Base-by-base conservation (phyloP, 139 green algal species). In the Dunaliella sp. region DNA sequence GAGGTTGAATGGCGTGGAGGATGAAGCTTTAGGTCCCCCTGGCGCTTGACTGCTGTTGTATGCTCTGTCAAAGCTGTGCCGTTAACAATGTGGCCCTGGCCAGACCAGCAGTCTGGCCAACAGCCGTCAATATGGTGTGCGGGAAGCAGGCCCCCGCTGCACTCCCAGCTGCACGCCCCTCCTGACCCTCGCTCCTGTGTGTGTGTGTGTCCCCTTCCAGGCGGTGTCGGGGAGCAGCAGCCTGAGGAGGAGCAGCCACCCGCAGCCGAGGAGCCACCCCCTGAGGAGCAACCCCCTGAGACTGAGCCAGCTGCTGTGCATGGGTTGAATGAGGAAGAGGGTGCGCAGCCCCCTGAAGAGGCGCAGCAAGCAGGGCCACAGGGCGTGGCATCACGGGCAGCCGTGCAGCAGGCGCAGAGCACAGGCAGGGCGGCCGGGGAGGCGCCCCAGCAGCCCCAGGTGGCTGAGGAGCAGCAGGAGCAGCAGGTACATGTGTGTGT, bases 341-440 rank as follows among this genome's bases (percentile, higher is more conserved):
- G 88, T 36, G 73, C 88, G 57, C 33, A 88, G 73, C 81, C 84
- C 24, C 59, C 88, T 72, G 80, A 91, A 58, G n/a, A n/a, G n/a
- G 59, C 92, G 37, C 87, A 93, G 78, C 91, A 92, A 28, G 84
- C 36, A 24, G 79, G 79, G 12, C 79, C 79, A 31, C 79, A 83
- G 36, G 79, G 79, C 35, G 79, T 83, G 1, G 36, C 35, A 1
- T 83, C 79, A 28, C 32, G 33, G 2, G 79, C 79, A 1, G 3
- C 36, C 36, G 7, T 26, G 48, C 48, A 65, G 48, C 48, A 65
- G 48, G 48, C 48, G 7, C 48, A 26, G 7, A 65, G 48, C 16
- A 65, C 48, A 65, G 48, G 48, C 48, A 65, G 48, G 48, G 48
- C 48, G 7, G 48, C 48, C 7, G 48, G 48, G 7, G 48, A 65